Base-by-base conservation (phyloP, 176 grass and related monocot genomes). In the Avena eriantha region DNA sequence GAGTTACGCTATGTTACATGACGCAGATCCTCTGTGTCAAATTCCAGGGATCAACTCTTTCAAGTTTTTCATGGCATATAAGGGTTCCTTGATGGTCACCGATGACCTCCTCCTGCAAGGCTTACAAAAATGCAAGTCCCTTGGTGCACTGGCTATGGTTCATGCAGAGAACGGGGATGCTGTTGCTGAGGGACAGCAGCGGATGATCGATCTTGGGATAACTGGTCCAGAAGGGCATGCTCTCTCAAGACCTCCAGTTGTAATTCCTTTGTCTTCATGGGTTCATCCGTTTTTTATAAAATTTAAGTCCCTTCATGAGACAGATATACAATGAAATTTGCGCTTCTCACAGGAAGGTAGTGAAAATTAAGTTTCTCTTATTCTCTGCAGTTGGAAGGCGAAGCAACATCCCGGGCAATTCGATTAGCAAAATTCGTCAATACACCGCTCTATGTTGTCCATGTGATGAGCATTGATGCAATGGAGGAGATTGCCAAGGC, bases 21-120 rank as follows among this genome's bases (percentile, higher is more conserved):
- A 79, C 29, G 35, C 11, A 19, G 7, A 47, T 47, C 14, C 2
- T 78, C 7, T 23, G 1, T 86, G 39, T 33, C 35, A 86, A 51
- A 73, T 80, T 84, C 43, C 88, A 98, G 96, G 96, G 13, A 98
- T 98, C 88, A 98, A 98, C 80, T 98, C 97, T 86, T 98, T 98
- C 92, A 98, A 98, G 87, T 98, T 98, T 73, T 98, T 98, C 87
- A 98, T 98, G 97, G 93, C 97, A 88, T 98, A 98, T 66, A 98
- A 98, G 86, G 97, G 97, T 46, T 89, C 97, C 3, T 82, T 98
- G 22, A 98, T 96, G 97, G 86, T 98, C 61, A 94, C 83, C 0
- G 97, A 98, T 90, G 97, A 98, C 69, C 92, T 94, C 56, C 90
- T 98, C 59, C 82, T 98, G 12, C 90, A 98, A 94, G 97, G 93